A percentile compares a stretch with the other conserved stretches of the same genome.
These are phyloP conservation scores for Leucogyrophana mollusca DNA, from an alignment of 768 basidiomycete species.

Conservation along the genomic window DNA sequence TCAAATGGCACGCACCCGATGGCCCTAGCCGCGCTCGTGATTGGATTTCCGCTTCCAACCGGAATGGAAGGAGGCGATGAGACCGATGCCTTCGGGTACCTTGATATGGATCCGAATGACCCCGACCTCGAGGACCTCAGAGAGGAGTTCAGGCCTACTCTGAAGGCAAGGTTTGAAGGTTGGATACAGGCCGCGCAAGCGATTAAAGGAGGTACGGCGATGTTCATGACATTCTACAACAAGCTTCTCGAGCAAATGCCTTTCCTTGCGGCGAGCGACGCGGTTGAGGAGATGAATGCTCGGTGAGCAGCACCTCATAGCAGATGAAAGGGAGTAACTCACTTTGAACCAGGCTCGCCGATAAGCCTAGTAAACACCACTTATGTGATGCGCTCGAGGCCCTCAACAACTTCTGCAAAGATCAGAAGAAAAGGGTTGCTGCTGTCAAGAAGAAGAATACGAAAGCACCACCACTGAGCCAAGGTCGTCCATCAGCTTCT, in stretches of 20 bases:
- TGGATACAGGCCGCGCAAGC: conserved; percentile 45
- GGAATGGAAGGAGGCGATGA: conserved; percentile 39
- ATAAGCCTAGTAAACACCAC: conserved; percentile 53
- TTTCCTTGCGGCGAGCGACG: conserved; percentile 48
- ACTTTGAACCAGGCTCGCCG: conserved; percentile 41
- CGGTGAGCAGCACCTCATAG: conserved; percentile 36
- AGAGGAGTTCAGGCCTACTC: conserved; percentile 58
- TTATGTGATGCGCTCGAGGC: conserved; percentile 51
- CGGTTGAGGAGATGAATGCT: conserved; percentile 54
- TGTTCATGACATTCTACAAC: conserved; percentile 41
- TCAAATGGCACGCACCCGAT: conserved; percentile 43
- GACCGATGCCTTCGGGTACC: conserved; percentile 46
- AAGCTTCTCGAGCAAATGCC: conserved; percentile 56
- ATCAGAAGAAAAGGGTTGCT: conserved; percentile 43
- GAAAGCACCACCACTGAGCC: background rate
- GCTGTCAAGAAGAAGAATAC: conserved; percentile 17
- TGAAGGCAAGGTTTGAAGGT: conserved; percentile 56
- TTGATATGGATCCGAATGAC: conserved; percentile 52
- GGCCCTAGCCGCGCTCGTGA: conserved; percentile 67
- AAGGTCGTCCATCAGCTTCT: background rate
- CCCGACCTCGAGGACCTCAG: conserved; percentile 58
- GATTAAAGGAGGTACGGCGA: conserved; percentile 36
- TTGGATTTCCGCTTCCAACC: conserved; percentile 45
- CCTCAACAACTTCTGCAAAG: conserved; percentile 47
- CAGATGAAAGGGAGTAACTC: no score